These are phyloP conservation scores for Eucalyptus polyanthemos DNA, from an alignment of 345 rosid genomes.

Conservation along the genomic window DNA sequence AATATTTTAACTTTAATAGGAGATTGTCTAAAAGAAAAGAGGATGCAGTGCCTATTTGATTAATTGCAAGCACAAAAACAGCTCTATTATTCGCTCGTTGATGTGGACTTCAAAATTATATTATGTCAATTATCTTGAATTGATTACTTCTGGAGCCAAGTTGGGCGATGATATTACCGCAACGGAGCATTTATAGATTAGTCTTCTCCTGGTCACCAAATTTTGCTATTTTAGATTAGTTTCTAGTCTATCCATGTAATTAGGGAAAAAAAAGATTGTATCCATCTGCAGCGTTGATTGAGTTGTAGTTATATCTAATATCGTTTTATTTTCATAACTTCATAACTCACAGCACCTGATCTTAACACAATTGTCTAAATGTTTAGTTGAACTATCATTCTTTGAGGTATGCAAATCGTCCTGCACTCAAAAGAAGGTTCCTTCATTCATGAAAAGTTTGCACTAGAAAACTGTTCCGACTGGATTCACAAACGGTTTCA, in stretches of 20 bases:
- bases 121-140: too few species aligned
- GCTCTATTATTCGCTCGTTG: too few species aligned
- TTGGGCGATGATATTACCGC: neutral
- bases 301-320: neutral
- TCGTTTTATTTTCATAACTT: neutral
- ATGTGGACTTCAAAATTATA: too few species aligned
- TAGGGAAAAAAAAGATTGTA: neutral
- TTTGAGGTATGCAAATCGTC: neutral
- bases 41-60: too few species aligned
- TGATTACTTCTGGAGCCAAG: neutral
- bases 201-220: neutral
- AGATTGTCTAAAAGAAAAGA: too few species aligned
- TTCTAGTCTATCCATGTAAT: neutral
- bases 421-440: neutral
- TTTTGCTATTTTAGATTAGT: neutral
- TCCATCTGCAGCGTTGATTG: neutral
- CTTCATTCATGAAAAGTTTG: neutral
- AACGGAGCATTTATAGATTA: neutral
- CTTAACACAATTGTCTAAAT: neutral
- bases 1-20: too few species aligned
- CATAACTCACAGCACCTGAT: neutral
- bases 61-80: too few species aligned
- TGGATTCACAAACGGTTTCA: neutral
- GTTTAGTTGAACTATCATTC: neutral
- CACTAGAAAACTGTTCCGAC: neutral